Percentiles rank a stretch among this genome's conserved stretches.
Conservation (phyloP, 768 basidiomycete species). For the Rhizopogon salebrosus region DNA sequence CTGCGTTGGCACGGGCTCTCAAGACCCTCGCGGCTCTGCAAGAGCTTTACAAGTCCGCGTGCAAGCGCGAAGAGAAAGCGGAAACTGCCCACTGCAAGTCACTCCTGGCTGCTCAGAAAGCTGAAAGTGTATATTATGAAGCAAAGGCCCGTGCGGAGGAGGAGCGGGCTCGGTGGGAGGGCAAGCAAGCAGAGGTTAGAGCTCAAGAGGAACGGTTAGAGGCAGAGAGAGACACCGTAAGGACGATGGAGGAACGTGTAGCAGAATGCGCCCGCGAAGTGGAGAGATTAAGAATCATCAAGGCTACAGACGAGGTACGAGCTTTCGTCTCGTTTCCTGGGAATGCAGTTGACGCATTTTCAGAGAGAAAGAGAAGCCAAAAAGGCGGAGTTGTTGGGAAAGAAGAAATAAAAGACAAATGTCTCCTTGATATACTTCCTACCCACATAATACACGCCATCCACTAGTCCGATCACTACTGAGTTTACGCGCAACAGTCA, state of each 20-base stretch:
- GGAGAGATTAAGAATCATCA: constrained; percentile 57
- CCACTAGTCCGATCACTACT: no score
- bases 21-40: constrained; percentile 65
- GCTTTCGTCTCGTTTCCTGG: constrained; percentile 4
- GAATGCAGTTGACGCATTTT: background rate
- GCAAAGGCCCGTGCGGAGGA: constrained; percentile 55
- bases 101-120: constrained; percentile 54
- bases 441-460: no score
- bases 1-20: constrained; percentile 54
- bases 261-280: constrained; percentile 72
- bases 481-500: no score
- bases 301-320: constrained; percentile 59
- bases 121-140: constrained; percentile 54
- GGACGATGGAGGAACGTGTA: constrained; percentile 54
- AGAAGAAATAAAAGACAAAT: background rate
- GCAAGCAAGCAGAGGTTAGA: constrained; percentile 41
- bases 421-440: background rate
- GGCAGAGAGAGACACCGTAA: constrained; percentile 45
- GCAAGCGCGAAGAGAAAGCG: constrained; percentile 60
- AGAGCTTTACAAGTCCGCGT: constrained; percentile 59
- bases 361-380: constrained; percentile 54
- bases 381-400: constrained; percentile 31
- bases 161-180: constrained; percentile 48
- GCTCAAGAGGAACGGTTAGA: constrained; percentile 47
- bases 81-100: constrained; percentile 49